Percentiles rank a stretch among this genome's conserved stretches.
These are phyloP conservation scores for Royoungia palumana DNA, from an alignment of 768 basidiomycete genomes.

Conservation along the genomic window DNA sequence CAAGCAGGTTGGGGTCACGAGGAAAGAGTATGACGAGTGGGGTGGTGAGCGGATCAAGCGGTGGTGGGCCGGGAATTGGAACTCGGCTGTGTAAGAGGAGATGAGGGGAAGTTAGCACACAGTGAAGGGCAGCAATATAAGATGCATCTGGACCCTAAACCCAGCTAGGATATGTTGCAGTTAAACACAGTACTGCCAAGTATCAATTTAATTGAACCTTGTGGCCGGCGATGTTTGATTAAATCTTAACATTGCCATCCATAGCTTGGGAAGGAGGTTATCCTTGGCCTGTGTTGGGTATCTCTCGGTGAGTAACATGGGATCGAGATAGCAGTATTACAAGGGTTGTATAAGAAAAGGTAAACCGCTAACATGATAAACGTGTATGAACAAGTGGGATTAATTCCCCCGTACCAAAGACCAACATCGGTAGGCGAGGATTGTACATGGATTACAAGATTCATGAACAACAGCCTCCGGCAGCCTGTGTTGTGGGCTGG, in stretches of 20 bases:
- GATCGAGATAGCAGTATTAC: slow-evolving; percentile 18
- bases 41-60: slow-evolving; percentile 82
- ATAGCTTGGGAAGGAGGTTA: too few species aligned
- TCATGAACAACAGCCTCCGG: slow-evolving; percentile 55
- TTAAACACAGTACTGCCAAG: too few species aligned
- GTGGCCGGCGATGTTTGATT: too few species aligned
- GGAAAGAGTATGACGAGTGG: slow-evolving; percentile 84
- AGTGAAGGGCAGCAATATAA: too few species aligned
- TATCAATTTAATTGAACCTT: too few species aligned
- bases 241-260: too few species aligned
- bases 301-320: slow-evolving; percentile 3
- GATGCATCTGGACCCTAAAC: too few species aligned
- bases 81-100: slow-evolving; percentile 27
- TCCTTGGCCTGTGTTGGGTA: not conserved
- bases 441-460: slow-evolving; percentile 5
- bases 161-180: too few species aligned
- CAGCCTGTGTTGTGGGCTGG: slow-evolving; percentile 47
- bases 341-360: slow-evolving; percentile 9
- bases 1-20: slow-evolving; percentile 55
- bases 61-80: slow-evolving; percentile 96
- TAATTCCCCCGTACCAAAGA: slow-evolving; percentile 3
- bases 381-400: slow-evolving; percentile 2
- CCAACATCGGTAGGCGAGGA: not conserved
- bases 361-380: slow-evolving; percentile 10
- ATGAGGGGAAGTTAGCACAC: too few species aligned